Conservation (phyloP, 257 asterid species). For the Scutellaria minor region DNA sequence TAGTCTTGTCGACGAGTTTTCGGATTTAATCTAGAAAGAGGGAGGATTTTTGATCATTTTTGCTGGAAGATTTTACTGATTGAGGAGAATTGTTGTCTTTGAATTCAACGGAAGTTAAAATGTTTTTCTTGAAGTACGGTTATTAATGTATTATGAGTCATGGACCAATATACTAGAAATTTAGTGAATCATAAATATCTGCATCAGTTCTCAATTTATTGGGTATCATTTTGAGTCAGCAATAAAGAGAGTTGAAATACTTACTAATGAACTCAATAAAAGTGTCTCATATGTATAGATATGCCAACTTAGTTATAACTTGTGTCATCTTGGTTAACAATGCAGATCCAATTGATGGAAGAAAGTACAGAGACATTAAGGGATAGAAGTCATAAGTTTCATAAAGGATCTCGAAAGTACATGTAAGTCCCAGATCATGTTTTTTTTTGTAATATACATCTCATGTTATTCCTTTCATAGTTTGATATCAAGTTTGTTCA, state of each 20-base stretch:
- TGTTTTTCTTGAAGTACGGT: neutral
- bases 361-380: conserved; percentile 82
- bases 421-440: conserved; percentile 55
- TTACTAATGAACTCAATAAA: conserved; percentile 2
- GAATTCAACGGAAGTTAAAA: neutral
- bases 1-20: conserved; percentile 14
- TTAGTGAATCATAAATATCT: neutral
- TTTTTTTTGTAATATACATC: conserved; percentile 22
- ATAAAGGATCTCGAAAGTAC: conserved; percentile 93
- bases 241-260: neutral
- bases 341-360: conserved; percentile 92
- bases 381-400: conserved; percentile 84
- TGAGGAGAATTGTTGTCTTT: neutral
- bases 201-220: neutral
- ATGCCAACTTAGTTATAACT: conserved; percentile 32
- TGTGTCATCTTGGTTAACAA: conserved; percentile 40
- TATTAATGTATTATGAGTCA: neutral
- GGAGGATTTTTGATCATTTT: neutral
- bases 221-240: neutral
- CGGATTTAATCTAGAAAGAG: conserved; percentile 1
- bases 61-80: conserved; percentile 3
- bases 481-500: conserved; percentile 14
- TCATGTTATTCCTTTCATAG: conserved; percentile 21
- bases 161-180: neutral
- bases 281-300: conserved; percentile 12